Percentiles rank a stretch among this genome's conserved stretches.
Conservation (phyloP, 352 stramenopile species). For the Phytophthora pseudosyringae region DNA sequence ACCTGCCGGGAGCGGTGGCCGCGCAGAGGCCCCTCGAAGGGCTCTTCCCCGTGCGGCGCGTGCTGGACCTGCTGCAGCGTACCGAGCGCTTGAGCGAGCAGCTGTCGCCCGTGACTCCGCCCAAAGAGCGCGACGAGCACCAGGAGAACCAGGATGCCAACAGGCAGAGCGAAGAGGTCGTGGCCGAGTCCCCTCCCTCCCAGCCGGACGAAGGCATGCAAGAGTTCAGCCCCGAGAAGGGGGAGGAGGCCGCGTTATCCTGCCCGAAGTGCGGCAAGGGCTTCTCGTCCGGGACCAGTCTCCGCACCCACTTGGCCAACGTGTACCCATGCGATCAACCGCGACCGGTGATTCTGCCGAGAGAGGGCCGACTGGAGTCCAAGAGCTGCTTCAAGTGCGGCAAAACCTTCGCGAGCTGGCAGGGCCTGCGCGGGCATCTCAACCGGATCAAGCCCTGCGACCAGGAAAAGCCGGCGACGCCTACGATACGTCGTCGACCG, state of each 20-base stretch:
- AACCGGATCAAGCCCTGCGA: slow-evolving; percentile 38
- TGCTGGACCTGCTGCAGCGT: slow-evolving; percentile 20
- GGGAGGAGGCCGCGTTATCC: not conserved
- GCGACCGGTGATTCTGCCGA: not conserved
- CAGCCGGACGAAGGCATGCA: slow-evolving; percentile 13
- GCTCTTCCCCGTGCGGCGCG: slow-evolving; percentile 14
- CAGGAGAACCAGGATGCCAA: slow-evolving; percentile 22
- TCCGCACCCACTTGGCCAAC: slow-evolving; percentile 24
- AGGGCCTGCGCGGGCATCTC: slow-evolving; percentile 34
- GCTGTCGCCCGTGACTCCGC: not conserved
- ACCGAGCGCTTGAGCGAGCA: slow-evolving; percentile 21
- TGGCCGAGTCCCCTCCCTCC: slow-evolving; percentile 19
- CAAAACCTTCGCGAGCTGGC: slow-evolving; percentile 39
- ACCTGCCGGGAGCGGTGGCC: not conserved
- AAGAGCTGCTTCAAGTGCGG: slow-evolving; percentile 40
- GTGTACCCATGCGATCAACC: slow-evolving; percentile 19
- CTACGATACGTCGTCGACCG: slow-evolving; percentile 13
- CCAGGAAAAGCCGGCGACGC: slow-evolving; percentile 22
- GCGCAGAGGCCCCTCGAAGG: slow-evolving; percentile 11
- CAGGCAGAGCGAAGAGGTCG: slow-evolving; percentile 11
- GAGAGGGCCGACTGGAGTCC: slow-evolving; percentile 17
- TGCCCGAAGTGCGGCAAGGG: slow-evolving; percentile 26
- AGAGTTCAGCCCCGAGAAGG: slow-evolving; percentile 3
- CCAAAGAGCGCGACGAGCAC: slow-evolving; percentile 3
- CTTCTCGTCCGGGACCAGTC: slow-evolving; percentile 18